A percentile compares a stretch with the other conserved stretches of the same genome.
Evolutionary conservation across 148 eudicot species (phyloP).

Genomic region (Arbutus unedo): DNA sequence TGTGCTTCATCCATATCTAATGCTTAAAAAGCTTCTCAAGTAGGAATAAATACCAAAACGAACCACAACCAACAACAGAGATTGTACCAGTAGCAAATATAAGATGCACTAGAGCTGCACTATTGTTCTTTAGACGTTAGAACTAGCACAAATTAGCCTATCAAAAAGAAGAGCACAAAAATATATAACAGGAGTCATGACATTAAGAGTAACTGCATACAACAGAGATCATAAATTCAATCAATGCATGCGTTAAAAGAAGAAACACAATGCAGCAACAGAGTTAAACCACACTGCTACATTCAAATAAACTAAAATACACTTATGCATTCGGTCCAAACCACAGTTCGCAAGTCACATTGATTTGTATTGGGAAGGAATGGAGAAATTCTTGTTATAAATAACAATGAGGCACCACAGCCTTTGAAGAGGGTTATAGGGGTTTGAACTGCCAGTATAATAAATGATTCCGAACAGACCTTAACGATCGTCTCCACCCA

Average conservation of each 20-base stretch:
- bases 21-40: background rate
- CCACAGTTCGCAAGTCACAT: background rate
- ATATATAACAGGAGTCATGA: background rate
- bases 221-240: background rate
- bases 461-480: too few species aligned
- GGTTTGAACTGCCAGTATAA: too few species aligned
- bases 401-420: too few species aligned
- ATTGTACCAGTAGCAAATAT: background rate
- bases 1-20: background rate
- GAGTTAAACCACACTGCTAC: background rate
- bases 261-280: background rate
- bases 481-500: too few species aligned
- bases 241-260: background rate
- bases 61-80: background rate
- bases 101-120: background rate
- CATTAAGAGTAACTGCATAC: background rate
- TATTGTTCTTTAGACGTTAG: too few species aligned
- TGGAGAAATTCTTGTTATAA: too few species aligned
- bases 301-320: background rate
- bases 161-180: background rate
- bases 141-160: background rate
- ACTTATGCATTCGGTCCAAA: background rate
- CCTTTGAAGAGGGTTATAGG: too few species aligned
- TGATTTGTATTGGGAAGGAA: too few species aligned
- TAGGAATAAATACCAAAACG: background rate